Conservation (phyloP, 73 alveolate species). For the Paraurostyla sp. region DNA sequence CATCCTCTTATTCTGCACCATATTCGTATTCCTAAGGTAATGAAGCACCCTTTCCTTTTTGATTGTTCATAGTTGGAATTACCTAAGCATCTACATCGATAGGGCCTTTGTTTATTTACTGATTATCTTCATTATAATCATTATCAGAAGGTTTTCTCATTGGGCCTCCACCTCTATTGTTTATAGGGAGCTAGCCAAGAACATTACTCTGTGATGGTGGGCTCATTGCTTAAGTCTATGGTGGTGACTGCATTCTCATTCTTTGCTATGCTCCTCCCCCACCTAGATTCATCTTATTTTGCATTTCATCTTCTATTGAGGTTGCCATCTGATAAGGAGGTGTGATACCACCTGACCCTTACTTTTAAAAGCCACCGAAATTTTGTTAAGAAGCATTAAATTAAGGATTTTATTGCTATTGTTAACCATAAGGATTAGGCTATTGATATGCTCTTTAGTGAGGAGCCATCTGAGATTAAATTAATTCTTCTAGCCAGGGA, state of each 20-base stretch:
- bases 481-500: conserved; percentile 31
- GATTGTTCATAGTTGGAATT: conserved; percentile 74
- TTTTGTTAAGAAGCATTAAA: conserved; percentile 1
- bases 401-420: neutral
- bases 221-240: neutral
- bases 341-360: too few species aligned
- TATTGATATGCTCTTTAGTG: neutral
- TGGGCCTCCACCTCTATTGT: neutral
- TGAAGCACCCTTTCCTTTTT: conserved; percentile 55
- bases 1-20: conserved; percentile 67
- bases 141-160: neutral
- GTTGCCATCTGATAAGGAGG: conserved; percentile 18
- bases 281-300: neutral
- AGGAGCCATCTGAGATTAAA: neutral
- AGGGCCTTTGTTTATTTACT: neutral
- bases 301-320: conserved; percentile 35
- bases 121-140: neutral
- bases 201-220: conserved; percentile 18
- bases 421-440: neutral
- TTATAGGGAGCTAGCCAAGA: neutral
- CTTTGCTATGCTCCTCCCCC: neutral
- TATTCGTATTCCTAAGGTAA: conserved; percentile 80
- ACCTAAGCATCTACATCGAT: conserved; percentile 79
- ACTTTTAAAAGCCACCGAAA: conserved; percentile 26
- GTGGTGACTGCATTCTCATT: conserved; percentile 31